Evolutionary conservation across 2,329 filamentous ascomycete genomes (phyloP).

Genomic region (Neofusicoccum laricinum): DNA sequence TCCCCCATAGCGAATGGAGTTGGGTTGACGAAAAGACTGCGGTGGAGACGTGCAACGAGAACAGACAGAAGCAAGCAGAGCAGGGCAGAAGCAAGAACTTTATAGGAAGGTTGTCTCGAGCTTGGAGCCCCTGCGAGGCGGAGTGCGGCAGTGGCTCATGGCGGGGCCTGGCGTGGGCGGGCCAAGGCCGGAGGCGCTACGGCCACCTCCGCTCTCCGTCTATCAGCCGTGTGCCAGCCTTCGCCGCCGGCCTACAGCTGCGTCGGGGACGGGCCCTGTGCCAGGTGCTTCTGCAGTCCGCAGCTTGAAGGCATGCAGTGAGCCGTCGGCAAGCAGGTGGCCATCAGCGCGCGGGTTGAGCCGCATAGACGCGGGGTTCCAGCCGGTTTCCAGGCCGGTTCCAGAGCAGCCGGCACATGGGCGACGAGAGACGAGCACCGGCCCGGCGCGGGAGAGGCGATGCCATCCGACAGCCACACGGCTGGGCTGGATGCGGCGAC

Average conservation of each 20-base stretch:
- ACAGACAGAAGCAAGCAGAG: background rate
- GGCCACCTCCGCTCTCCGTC: slow-evolving; percentile 15
- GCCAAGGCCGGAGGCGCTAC: background rate
- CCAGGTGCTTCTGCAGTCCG: too few relatives aligned
- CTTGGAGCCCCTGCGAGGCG: background rate
- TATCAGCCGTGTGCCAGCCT: background rate
- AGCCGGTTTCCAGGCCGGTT: background rate
- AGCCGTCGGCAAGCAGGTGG: too few relatives aligned
- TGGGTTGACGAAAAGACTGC: background rate
- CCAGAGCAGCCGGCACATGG: background rate
- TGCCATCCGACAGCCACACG: background rate
- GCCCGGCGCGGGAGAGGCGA: background rate
- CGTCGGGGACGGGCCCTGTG: too few relatives aligned
- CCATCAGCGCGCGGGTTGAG: too few relatives aligned
- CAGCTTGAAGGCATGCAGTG: too few relatives aligned
- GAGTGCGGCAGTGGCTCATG: background rate
- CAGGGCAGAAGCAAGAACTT: background rate
- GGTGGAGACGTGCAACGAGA: background rate
- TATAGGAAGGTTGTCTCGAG: background rate
- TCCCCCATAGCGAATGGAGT: background rate
- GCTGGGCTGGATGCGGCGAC: background rate
- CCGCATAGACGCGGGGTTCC: background rate
- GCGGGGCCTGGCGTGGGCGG: background rate
- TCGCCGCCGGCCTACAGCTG: background rate
- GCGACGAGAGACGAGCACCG: background rate